These are phyloP conservation scores for Fusarium sp. DNA, from an alignment of 2,329 filamentous ascomycete species.

Conservation along the genomic window DNA sequence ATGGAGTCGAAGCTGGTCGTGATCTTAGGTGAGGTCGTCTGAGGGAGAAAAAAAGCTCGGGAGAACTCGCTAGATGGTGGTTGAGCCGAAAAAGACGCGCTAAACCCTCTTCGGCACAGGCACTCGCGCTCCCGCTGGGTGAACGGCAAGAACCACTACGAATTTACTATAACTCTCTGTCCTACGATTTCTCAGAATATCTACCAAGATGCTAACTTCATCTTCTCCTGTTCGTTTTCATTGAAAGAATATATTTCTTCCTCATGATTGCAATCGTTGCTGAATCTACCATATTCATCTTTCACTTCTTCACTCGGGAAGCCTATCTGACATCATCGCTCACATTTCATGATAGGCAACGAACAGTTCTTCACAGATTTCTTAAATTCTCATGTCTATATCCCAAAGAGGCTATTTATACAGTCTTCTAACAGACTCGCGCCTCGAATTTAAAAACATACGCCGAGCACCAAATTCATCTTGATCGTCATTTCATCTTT, in stretches of 20 bases:
- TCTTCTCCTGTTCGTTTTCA: not conserved
- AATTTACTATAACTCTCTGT: not conserved
- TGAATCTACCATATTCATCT: not conserved
- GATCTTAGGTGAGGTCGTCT: constrained; percentile 49
- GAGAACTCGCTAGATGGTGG: constrained; percentile 56
- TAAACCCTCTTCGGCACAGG: constrained; percentile 49
- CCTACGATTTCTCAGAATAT: not conserved
- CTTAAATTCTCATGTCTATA: constrained; percentile 42
- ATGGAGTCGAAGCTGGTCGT: constrained; percentile 49
- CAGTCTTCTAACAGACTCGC: constrained; percentile 33
- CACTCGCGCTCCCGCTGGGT: constrained; percentile 31
- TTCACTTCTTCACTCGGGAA: not conserved
- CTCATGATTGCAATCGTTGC: not conserved
- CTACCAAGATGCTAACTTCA: not conserved
- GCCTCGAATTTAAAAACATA: constrained; percentile 42
- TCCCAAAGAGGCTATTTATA: constrained; percentile 30
- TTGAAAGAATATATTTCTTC: not conserved
- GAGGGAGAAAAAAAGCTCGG: constrained; percentile 63
- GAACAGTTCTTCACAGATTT: constrained; percentile 4
- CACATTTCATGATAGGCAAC: not conserved
- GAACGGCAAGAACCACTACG: constrained; percentile 36
- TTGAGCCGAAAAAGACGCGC: constrained; percentile 45
- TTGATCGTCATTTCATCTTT: constrained; percentile 21
- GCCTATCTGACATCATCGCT: not conserved
- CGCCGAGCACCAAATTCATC: constrained; percentile 43